phyloP scores from a whole-genome alignment of 352 stramenopile genomes.

The Phytophthora podocarpi region DNA sequence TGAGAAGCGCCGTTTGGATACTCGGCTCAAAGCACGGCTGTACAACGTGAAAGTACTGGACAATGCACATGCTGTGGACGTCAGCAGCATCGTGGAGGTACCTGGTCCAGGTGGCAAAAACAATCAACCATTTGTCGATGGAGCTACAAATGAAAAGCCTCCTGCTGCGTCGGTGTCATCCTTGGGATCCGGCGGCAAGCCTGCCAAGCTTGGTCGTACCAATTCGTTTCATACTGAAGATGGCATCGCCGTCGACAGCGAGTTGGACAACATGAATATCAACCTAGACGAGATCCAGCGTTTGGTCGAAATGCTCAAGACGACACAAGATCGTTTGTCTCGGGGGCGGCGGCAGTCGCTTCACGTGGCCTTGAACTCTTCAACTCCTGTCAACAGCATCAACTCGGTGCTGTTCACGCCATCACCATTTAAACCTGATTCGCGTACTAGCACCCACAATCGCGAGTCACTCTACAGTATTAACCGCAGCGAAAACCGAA shows the following conservation, averaged over 20 bases:
- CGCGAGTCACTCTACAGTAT: slow-evolving; percentile 21
- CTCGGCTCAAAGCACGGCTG: slow-evolving; percentile 45
- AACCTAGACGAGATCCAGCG: slow-evolving; percentile 53
- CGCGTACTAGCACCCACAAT: slow-evolving; percentile 12
- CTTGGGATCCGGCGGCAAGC: slow-evolving; percentile 18
- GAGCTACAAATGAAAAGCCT: slow-evolving; percentile 21
- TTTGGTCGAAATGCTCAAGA: slow-evolving; percentile 44
- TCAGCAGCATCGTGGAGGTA: slow-evolving; percentile 56
- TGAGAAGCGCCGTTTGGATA: slow-evolving; percentile 57
- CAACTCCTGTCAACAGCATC: slow-evolving; percentile 18
- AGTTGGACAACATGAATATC: slow-evolving; percentile 54
- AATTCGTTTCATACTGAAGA: slow-evolving; percentile 58
- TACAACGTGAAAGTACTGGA: slow-evolving; percentile 75
- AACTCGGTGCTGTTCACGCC: slow-evolving; percentile 28
- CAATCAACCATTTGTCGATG: slow-evolving; percentile 46
- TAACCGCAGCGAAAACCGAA: slow-evolving; percentile 10
- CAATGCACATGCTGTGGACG: slow-evolving; percentile 62
- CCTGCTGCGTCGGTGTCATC: slow-evolving; percentile 8
- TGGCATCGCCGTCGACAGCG: slow-evolving; percentile 40
- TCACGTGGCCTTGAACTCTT: slow-evolving; percentile 39
- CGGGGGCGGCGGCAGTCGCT: slow-evolving; percentile 46
- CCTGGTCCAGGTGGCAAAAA: slow-evolving; percentile 30
- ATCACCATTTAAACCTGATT: slow-evolving; percentile 13
- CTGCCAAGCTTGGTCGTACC: slow-evolving; percentile 26
- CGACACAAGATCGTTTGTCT: slow-evolving; percentile 41